Percentiles rank a stretch among this genome's conserved stretches.
phyloP scores from a whole-genome alignment of 495 filamentous ascomycete genomes.

The Tuber calosporum region DNA sequence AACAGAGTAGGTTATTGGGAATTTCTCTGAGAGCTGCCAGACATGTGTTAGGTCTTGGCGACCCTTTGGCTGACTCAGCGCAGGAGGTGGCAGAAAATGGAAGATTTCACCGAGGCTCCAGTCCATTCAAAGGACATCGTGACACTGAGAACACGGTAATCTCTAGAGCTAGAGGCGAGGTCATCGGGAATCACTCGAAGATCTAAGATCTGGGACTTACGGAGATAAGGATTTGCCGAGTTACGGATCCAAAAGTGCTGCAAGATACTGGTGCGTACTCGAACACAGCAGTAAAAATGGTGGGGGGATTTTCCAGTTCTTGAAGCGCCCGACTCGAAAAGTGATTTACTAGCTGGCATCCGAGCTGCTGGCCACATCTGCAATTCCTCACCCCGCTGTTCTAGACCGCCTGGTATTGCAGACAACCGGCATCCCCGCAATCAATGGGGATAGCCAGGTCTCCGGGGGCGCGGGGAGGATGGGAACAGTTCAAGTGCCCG shows the following conservation, averaged over 20 bases:
- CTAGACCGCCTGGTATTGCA: too few relatives aligned
- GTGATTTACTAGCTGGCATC: too few relatives aligned
- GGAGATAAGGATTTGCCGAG: neutral
- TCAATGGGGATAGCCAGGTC: too few relatives aligned
- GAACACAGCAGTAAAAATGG: neutral
- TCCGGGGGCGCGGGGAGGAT: too few relatives aligned
- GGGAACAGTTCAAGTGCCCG: too few relatives aligned
- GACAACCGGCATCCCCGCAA: too few relatives aligned
- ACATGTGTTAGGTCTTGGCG: conserved; percentile 2
- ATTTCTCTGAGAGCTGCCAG: neutral
- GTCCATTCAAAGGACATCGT: neutral
- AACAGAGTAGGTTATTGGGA: neutral
- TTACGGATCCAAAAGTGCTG: too few relatives aligned
- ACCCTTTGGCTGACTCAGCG: neutral
- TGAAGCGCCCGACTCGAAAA: too few relatives aligned
- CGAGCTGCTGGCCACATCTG: too few relatives aligned
- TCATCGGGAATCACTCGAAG: neutral
- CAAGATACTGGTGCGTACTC: too few relatives aligned
- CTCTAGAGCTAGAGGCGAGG: neutral
- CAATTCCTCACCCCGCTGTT: too few relatives aligned
- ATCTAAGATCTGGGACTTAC: neutral
- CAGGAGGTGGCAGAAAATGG: neutral
- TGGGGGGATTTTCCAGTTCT: neutral
- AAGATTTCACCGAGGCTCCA: neutral
- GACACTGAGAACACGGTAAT: neutral